These are phyloP conservation scores for Tricholoma matsutake DNA, from an alignment of 768 basidiomycete genomes.

Conservation along the genomic window DNA sequence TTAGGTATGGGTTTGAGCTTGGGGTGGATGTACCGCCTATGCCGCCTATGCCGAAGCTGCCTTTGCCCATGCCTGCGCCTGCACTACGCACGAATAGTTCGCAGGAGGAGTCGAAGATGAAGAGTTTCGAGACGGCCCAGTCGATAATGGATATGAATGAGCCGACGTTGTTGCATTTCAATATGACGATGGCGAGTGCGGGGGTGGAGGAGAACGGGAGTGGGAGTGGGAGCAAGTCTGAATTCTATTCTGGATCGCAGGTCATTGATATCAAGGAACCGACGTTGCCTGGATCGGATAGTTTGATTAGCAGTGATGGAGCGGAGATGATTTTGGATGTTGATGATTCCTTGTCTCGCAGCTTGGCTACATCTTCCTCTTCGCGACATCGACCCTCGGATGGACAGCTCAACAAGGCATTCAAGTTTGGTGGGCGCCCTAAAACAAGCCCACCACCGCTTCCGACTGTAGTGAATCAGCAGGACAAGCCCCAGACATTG, in stretches of 20 bases:
- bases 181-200: constrained; percentile 11
- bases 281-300: constrained; percentile 37
- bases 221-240: constrained; percentile 13
- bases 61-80: constrained; percentile 15
- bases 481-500: constrained; percentile 48
- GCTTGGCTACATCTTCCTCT: constrained; percentile 17
- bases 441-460: constrained; percentile 7
- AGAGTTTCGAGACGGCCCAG: constrained; percentile 11
- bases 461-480: constrained; percentile 18
- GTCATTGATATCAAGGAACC: constrained; percentile 34
- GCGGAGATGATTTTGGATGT: constrained; percentile 18
- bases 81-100: constrained; percentile 9
- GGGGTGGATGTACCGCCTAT: constrained; percentile 35
- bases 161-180: constrained; percentile 23
- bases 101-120: constrained; percentile 15
- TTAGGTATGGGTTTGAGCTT: constrained; percentile 45
- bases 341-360: constrained; percentile 1
- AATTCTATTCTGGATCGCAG: constrained; percentile 24
- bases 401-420: constrained; percentile 66
- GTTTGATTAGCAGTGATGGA: constrained; percentile 34
- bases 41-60: constrained; percentile 53
- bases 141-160: constrained; percentile 28
- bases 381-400: constrained; percentile 48
- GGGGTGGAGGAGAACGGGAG: constrained; percentile 4
- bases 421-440: constrained; percentile 68